A percentile compares a stretch with the other conserved stretches of the same genome.
Evolutionary conservation across 257 asterid species (phyloP).

Genomic region (Phtheirospermum japonicum): DNA sequence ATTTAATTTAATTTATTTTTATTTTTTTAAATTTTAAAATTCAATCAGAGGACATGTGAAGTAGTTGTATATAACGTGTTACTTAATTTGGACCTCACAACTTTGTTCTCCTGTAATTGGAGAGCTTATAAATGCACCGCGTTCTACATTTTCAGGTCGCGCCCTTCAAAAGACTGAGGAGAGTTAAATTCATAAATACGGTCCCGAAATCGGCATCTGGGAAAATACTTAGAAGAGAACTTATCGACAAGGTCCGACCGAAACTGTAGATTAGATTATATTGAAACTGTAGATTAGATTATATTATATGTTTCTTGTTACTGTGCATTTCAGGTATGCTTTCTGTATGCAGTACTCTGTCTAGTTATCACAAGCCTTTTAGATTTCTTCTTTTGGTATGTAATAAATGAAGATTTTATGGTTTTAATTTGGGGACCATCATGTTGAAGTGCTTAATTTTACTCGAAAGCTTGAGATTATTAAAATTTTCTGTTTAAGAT

Average conservation of each 20-base stretch:
- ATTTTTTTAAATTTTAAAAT: too few relatives aligned
- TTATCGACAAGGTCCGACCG: slow-evolving; percentile 61
- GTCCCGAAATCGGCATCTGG: slow-evolving; percentile 94
- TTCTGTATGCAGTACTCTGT: neutral
- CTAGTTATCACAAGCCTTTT: too few relatives aligned
- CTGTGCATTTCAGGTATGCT: neutral
- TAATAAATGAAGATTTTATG: neutral
- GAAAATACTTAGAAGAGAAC: slow-evolving; percentile 84
- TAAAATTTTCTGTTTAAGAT: too few relatives aligned
- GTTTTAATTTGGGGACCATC: neutral
- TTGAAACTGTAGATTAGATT: neutral
- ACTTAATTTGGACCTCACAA: neutral
- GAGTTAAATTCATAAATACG: slow-evolving; percentile 61
- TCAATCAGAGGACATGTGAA: too few relatives aligned
- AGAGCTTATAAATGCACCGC: too few relatives aligned
- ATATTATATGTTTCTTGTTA: neutral
- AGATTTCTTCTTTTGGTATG: neutral
- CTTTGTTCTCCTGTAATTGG: too few relatives aligned
- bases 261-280: neutral
- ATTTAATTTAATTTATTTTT: too few relatives aligned
- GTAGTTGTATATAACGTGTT: too few relatives aligned
- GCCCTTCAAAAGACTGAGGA: slow-evolving; percentile 65
- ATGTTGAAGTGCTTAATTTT: neutral
- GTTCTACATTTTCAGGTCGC: slow-evolving; percentile 88
- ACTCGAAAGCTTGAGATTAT: too few relatives aligned